Evolutionary conservation across 352 stramenopile species (phyloP).

Genomic region (Thalassiosira livingstoniorum): DNA sequence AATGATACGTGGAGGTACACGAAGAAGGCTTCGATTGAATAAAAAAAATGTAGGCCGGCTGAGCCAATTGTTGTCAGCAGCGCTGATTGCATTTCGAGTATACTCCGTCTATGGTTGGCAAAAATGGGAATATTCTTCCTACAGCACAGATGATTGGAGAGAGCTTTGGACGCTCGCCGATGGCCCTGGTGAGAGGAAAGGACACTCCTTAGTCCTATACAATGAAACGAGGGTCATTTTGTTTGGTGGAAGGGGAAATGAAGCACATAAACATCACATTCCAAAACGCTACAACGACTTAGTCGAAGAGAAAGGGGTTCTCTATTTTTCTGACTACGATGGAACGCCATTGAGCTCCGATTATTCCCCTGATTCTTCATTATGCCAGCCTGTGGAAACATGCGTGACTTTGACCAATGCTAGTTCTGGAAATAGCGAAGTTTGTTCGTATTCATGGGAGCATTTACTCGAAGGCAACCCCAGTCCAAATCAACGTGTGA

Average conservation of each 20-base stretch:
- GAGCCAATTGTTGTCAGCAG: too few relatives aligned
- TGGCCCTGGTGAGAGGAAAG: slow-evolving; percentile 86
- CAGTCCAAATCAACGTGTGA: slow-evolving; percentile 46
- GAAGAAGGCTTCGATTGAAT: too few relatives aligned
- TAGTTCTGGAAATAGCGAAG: slow-evolving; percentile 58
- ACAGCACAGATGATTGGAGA: slow-evolving; percentile 63
- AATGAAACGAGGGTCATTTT: slow-evolving; percentile 87
- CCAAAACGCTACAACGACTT: slow-evolving; percentile 84
- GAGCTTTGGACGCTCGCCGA: slow-evolving; percentile 67
- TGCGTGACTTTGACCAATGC: slow-evolving; percentile 66
- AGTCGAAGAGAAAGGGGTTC: slow-evolving; percentile 61
- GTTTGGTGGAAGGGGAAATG: slow-evolving; percentile 92
- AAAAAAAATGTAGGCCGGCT: too few relatives aligned
- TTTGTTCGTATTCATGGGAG: slow-evolving; percentile 67
- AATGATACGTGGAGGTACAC: too few relatives aligned
- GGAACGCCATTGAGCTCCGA: slow-evolving; percentile 56
- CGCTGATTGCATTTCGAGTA: neutral
- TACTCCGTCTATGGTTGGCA: slow-evolving; percentile 76
- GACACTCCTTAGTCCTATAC: slow-evolving; percentile 90
- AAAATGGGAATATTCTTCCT: slow-evolving; percentile 86
- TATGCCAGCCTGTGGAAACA: slow-evolving; percentile 55
- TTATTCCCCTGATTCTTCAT: slow-evolving; percentile 47
- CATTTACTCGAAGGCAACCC: slow-evolving; percentile 50
- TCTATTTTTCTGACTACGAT: slow-evolving; percentile 68
- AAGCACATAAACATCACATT: slow-evolving; percentile 89